These are phyloP conservation scores for Dothideomycetidae sp. DNA, from an alignment of 2,329 filamentous ascomycete species.

Conservation along the genomic window DNA sequence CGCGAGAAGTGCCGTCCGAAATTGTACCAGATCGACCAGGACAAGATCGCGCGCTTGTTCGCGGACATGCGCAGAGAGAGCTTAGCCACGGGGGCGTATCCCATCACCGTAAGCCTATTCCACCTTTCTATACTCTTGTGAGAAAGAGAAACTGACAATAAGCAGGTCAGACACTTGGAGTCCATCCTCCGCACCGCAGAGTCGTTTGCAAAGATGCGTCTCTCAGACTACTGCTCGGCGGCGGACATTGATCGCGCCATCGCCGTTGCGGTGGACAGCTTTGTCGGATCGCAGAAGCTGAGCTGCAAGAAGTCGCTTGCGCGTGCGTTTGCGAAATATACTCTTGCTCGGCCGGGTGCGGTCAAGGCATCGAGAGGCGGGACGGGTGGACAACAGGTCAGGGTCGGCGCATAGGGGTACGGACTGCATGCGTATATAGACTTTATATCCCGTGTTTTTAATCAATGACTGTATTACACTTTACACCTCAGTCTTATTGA, in stretches of 20 bases:
- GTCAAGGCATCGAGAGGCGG: slow-evolving; percentile 14
- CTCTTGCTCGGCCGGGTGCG: slow-evolving; percentile 32
- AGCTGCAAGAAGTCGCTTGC: slow-evolving; percentile 94
- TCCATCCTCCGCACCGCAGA: slow-evolving; percentile 94
- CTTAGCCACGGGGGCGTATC: slow-evolving; percentile 86
- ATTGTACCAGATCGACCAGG: slow-evolving; percentile 93
- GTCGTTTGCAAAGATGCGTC: slow-evolving; percentile 89
- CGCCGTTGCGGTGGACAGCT: slow-evolving; percentile 88
- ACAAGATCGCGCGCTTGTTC: slow-evolving; percentile 88
- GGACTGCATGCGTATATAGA: too few species aligned
- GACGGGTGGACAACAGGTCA: slow-evolving; percentile 3
- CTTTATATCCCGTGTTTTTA: neutral
- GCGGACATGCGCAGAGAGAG: slow-evolving; percentile 92
- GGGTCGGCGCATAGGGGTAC: slow-evolving; percentile 12
- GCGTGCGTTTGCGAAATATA: slow-evolving; percentile 90
- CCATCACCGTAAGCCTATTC: slow-evolving; percentile 67
- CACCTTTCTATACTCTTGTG: neutral
- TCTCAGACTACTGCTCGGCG: slow-evolving; percentile 86
- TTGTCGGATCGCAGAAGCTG: slow-evolving; percentile 91
- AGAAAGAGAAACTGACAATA: neutral
- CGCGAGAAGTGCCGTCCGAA: slow-evolving; percentile 81
- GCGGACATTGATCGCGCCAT: slow-evolving; percentile 95
- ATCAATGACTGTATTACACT: too few species aligned
- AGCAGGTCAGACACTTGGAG: slow-evolving; percentile 85
- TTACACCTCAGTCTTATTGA: slow-evolving; percentile 23